Base-by-base conservation (phyloP, 2,329 filamentous ascomycete species). In the Zelopaecilomyces penicillatus region DNA sequence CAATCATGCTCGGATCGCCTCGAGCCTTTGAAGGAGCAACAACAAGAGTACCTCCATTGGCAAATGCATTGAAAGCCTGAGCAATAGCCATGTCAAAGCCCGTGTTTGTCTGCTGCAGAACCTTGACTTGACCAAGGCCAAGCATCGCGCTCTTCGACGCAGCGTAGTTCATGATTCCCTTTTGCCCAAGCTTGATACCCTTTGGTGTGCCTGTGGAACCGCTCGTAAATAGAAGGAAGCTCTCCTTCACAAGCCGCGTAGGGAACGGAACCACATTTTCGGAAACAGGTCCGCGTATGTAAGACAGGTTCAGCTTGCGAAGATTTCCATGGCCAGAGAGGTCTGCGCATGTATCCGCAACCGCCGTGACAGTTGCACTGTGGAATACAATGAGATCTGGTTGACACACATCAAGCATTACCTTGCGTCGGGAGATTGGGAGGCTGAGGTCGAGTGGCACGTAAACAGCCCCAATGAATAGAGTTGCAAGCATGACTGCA, bases 31-130 rank as follows among this genome's bases (percentile, higher is more conserved):
- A 5, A 6, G 64, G 55, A 0, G 60, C 64, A 4, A 74, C 51
- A 28, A 60, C 50, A 1, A 73, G 43, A 1, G 50, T 57, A 1
- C 63, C 68, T 0, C 67, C 69, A 30, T 57, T 57, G 7, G 52
- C 49, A 3, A 73, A 53, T 0, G 61, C 60, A 4, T 52, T 50
- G 38, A 69, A 58, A 5, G 62, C 59, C 48, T 73, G 65, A 3
- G 49, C 50, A 2, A 70, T 33, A 0, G 66, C 65, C 45, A 70
- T 51, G 43, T 73, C 69, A 50, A 73, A 73, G 10, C 56, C 57
- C 31, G 56, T 59, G 1, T 67, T 55, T 10, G 57, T 67, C 46
- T 70, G 66, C 43, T 70, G 66, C 2, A 71, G 54, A 0, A 65
- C 56, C 1, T 48, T 50, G 26, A 62, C 62, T 2, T 50, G 46